Evolutionary conservation across 2,329 filamentous ascomycete genomes (phyloP), one percentile per base, ranked within the genome.

Genomic region (Penicillium expansum): DNA sequence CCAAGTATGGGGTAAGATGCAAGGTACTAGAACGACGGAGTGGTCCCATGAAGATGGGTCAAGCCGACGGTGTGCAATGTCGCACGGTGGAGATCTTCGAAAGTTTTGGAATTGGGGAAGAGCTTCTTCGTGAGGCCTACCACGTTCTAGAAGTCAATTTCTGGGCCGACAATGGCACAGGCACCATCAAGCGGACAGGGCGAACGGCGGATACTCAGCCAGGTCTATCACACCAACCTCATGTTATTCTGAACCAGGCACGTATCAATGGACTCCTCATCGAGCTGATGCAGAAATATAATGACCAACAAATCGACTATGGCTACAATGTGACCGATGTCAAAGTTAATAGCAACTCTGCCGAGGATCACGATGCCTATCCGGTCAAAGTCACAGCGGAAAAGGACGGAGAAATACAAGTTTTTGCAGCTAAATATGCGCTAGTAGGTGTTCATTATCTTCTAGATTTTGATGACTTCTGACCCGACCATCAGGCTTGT

Each of bases 11-110:
- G n/a, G 76, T 87, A 59, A 70, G 73, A 24, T 86, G 80, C 74
- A 80, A 76, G 42, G 80, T 88, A 27, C 74, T 88, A 0, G 86
- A 89, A 63, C 78, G 77, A 6, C 79, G 82, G 5, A 57, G 71
- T 4, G 84, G 83, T 0, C 83, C 82, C 0, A 75, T 88, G 48
- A 65, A 76, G 39, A 76, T 80, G 44, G 86, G 85, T 3, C 84
- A 88, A 69, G 86, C 86, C 14, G 86, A 89, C 58, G 83, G 84
- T 1, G 81, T 85, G 18, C 83, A 86, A 69, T 82, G 80, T 55
- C 82, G 83, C 1, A 85, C 83, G 0, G 82, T 86, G 14, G 84
- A 87, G 67, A 79, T 87, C 22, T 84, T 86, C 49, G 83, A 86
- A 63, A 83, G 80, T 43, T 83, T 86, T 32, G 81, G 78, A 1